A percentile compares a stretch with the other conserved stretches of the same genome.
Conservation (phyloP, 2,329 filamentous ascomycete species). For the Colletotrichum musae region DNA sequence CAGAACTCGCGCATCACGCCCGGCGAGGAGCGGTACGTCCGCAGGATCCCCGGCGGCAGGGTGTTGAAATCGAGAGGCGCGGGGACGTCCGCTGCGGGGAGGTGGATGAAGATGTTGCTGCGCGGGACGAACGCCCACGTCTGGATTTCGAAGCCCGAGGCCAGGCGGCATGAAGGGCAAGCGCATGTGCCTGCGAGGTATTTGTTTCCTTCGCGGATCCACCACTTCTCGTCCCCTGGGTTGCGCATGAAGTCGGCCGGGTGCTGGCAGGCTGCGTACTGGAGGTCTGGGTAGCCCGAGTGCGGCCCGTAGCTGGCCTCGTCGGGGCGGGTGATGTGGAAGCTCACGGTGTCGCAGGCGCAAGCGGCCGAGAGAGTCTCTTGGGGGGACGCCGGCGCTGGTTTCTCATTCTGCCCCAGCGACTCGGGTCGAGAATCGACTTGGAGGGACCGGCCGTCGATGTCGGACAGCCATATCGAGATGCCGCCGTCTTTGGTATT, state of each 20-base stretch:
- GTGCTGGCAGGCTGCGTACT: conserved; percentile 21
- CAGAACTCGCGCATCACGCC: conserved; percentile 75
- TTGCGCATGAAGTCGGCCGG: conserved; percentile 52
- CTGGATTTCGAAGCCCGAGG: conserved; percentile 74
- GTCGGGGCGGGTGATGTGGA: conserved; percentile 71
- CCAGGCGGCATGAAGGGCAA: conserved; percentile 73
- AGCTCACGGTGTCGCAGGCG: conserved; percentile 56
- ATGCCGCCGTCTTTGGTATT: conserved; percentile 56
- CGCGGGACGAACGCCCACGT: conserved; percentile 76
- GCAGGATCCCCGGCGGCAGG: conserved; percentile 59
- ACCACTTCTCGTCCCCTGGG: conserved; percentile 69
- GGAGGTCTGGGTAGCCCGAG: conserved; percentile 65
- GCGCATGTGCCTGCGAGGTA: conserved; percentile 74
- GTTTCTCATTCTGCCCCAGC: too few species aligned
- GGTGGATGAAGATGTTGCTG: conserved; percentile 66
- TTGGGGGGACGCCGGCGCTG: too few species aligned
- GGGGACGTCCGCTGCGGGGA: conserved; percentile 38
- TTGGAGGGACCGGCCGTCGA: neutral
- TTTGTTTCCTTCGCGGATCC: conserved; percentile 62
- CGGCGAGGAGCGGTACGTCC: conserved; percentile 67
- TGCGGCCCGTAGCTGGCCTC: conserved; percentile 57
- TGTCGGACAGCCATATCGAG: conserved; percentile 47
- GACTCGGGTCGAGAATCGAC: too few species aligned
- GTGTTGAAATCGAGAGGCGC: conserved; percentile 53
- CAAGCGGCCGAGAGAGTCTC: conserved; percentile 51